Evolutionary conservation across 352 stramenopile species (phyloP), one percentile per base, ranked within the genome.

Genomic region (Globisporangium uncinulatum): DNA sequence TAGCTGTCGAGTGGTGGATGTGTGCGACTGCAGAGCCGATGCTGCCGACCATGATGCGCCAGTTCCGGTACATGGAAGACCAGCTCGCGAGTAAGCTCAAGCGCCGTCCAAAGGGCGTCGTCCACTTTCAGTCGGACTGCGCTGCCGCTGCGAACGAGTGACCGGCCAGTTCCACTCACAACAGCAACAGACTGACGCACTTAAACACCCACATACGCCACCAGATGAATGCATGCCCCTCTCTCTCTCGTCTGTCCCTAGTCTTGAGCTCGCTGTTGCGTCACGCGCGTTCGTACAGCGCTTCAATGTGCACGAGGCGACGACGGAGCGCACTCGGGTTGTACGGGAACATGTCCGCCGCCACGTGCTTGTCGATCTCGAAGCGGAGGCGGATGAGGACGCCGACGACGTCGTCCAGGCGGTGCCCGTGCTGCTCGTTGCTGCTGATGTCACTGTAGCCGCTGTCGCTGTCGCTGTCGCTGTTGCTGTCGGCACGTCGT

Each of bases 11-110:
- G 24, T 29, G 24, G 21, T 54, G 48, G 4, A 53, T n/a, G n/a
- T 34, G 31, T 37, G 48, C 19, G 13, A 20, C 11, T 9, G 1
- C 17, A 91, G 81, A 91, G 42, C 81, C 81, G 3, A 82, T 89
- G 64, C 59, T 91, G 24, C 79, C 79, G n/a, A 83, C 76, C 14
- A 85, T 89, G 73, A 78, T 89, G 6, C 72, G 77, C 48, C 81
- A 91, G 54, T 88, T 87, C 50, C 78, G 87, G 46, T 91, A 74
- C 42, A 87, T 91, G 78, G 75, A 91, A 37, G 63, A 86, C n/a
- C 74, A 91, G 51, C 69, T 91, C 29, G 61, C 83, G 50, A 54
- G 62, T 21, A 91, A 91, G 57, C 51, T 87, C 24, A 80, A 79
- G 49, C 80, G 74, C 31, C 61, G 54, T 42, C 71, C 76, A 11